Evolutionary conservation across 176 grass and related monocot species (phyloP).

Genomic region (Oryza longistaminata): DNA sequence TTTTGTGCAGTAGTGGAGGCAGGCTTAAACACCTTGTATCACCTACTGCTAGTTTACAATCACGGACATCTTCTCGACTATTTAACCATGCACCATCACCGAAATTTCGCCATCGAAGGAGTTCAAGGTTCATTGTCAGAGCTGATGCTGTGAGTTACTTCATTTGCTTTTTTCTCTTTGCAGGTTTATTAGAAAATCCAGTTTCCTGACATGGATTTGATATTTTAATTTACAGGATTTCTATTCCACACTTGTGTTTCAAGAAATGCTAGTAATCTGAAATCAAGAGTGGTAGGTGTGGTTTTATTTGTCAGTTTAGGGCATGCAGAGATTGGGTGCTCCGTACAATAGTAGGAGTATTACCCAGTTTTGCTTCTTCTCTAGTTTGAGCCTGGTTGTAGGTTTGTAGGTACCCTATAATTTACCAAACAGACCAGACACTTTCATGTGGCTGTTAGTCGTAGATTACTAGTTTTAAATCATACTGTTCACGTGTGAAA

Average conservation of each 20-base stretch:
- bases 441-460: not conserved
- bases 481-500: not conserved
- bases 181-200: constrained; percentile 12
- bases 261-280: constrained; percentile 98
- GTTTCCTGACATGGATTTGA: constrained; percentile 28
- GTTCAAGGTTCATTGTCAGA: constrained; percentile 76
- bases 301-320: constrained; percentile 8
- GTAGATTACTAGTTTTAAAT: constrained; percentile 6
- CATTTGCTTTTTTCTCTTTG: constrained; percentile 12
- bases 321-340: not conserved
- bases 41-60: constrained; percentile 54
- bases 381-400: constrained; percentile 9
- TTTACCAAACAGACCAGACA: not conserved
- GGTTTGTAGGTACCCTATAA: constrained; percentile 10
- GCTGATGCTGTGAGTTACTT: constrained; percentile 73
- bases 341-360: not conserved
- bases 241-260: constrained; percentile 88
- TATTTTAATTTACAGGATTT: constrained; percentile 76
- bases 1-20: constrained; percentile 53
- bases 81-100: constrained; percentile 50
- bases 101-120: constrained; percentile 51
- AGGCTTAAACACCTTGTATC: constrained; percentile 50
- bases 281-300: constrained; percentile 89
- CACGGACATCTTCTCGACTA: constrained; percentile 27
- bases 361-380: not conserved